Conservation (phyloP, 352 stramenopile species). For the Aphanomyces invadans region DNA sequence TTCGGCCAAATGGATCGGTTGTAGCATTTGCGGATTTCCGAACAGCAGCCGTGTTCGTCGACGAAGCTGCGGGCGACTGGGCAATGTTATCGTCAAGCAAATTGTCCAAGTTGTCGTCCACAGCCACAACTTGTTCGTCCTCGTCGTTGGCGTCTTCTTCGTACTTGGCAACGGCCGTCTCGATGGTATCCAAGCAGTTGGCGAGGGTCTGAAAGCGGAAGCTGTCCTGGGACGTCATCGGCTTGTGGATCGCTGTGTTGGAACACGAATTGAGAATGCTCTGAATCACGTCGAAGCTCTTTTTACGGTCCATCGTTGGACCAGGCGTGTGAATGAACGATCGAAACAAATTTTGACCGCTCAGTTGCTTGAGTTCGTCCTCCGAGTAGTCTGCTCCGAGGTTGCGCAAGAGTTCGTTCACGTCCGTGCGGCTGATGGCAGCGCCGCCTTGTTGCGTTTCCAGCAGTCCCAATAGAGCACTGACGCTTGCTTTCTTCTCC, state of each 20-base stretch:
- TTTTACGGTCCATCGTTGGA: slow-evolving; percentile 56
- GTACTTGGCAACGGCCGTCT: slow-evolving; percentile 74
- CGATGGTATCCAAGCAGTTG: slow-evolving; percentile 68
- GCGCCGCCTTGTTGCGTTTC: slow-evolving; percentile 56
- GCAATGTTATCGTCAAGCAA: slow-evolving; percentile 51
- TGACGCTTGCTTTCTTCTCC: slow-evolving; percentile 81
- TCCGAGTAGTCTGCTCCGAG: slow-evolving; percentile 74
- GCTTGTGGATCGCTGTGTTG: slow-evolving; percentile 78
- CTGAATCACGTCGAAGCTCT: slow-evolving; percentile 84
- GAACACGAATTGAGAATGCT: slow-evolving; percentile 79
- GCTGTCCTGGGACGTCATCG: slow-evolving; percentile 80
- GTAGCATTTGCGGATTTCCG: not conserved
- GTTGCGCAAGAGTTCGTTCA: slow-evolving; percentile 58
- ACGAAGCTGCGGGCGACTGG: not conserved
- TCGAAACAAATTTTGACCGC: slow-evolving; percentile 72
- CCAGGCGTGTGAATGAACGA: slow-evolving; percentile 48
- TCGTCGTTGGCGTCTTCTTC: slow-evolving; percentile 47
- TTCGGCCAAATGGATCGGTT: no score
- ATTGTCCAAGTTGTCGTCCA: slow-evolving; percentile 81
- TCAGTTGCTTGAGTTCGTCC: slow-evolving; percentile 58
- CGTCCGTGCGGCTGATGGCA: slow-evolving; percentile 14
- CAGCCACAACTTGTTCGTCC: slow-evolving; percentile 66
- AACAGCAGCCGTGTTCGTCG: not conserved
- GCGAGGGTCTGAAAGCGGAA: slow-evolving; percentile 81
- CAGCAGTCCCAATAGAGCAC: slow-evolving; percentile 73